phyloP scores from a whole-genome alignment of 306 rosid genomes.

The Dryas drummondii region DNA sequence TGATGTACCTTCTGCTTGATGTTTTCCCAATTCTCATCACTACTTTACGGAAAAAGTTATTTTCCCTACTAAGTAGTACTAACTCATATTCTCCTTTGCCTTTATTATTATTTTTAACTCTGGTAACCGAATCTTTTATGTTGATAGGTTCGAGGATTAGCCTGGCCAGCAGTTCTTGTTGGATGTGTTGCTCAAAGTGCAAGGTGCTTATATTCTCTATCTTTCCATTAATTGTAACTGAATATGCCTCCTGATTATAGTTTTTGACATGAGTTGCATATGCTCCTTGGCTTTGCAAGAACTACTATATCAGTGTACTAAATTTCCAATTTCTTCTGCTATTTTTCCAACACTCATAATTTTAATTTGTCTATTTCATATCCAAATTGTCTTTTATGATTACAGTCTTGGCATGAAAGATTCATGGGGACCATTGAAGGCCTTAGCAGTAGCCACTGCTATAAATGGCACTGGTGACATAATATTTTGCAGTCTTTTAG shows the following conservation, averaged over 20 bases:
- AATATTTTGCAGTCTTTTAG: slow-evolving; percentile 53
- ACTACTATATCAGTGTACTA: too few relatives aligned
- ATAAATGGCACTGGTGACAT: slow-evolving; percentile 66
- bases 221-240: slow-evolving; percentile 12
- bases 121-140: slow-evolving; percentile 21
- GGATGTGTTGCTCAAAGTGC: slow-evolving; percentile 83
- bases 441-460: slow-evolving; percentile 61
- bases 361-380: neutral
- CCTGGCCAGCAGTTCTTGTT: slow-evolving; percentile 78
- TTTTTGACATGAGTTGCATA: neutral
- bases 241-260: neutral
- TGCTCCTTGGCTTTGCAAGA: neutral
- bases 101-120: slow-evolving; percentile 7
- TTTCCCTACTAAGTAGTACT: neutral
- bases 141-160: slow-evolving; percentile 72
- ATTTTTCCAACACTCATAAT: neutral
- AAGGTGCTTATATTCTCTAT: slow-evolving; percentile 44
- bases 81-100: neutral
- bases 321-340: neutral
- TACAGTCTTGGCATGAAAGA: slow-evolving; percentile 87
- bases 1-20: too few relatives aligned
- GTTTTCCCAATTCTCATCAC: too few relatives aligned
- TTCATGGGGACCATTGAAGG: slow-evolving; percentile 87
- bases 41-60: neutral
- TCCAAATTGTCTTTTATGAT: too few relatives aligned